Evolutionary conservation across 148 eudicot species (phyloP).

Genomic region (Rhododendron vialii): DNA sequence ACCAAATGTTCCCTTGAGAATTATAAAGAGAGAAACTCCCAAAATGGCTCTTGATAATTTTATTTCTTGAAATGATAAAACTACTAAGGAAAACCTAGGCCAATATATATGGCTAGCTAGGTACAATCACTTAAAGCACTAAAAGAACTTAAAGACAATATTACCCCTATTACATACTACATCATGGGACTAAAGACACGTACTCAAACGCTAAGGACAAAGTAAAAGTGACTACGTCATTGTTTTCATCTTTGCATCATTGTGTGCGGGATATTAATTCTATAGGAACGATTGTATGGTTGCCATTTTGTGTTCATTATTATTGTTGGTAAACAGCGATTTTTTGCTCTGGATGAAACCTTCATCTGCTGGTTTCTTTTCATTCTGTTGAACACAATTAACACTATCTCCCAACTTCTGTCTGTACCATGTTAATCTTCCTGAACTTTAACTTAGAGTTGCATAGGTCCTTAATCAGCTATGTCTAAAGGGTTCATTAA

Average conservation of each 20-base stretch:
- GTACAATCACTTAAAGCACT: no score
- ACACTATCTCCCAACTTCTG: not conserved
- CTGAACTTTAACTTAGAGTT: slow-evolving; percentile 1
- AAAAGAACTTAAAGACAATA: no score
- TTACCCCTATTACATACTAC: no score
- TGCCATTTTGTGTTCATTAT: not conserved
- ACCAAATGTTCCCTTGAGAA: no score
- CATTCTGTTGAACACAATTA: not conserved
- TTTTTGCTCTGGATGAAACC: not conserved
- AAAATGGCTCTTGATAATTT: no score
- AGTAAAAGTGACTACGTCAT: not conserved
- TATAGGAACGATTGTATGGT: not conserved
- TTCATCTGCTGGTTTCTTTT: not conserved
- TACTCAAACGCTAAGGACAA: no score
- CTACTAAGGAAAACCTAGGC: no score
- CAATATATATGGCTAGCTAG: no score
- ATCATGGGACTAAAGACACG: no score
- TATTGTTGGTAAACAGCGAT: not conserved
- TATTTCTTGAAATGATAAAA: no score
- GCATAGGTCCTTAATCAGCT: not conserved
- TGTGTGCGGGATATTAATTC: not conserved
- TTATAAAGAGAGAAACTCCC: no score
- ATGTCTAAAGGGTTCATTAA: not conserved
- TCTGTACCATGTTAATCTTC: not conserved
- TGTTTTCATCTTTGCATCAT: no score